These are phyloP conservation scores for Salix suchowensis DNA, from an alignment of 345 rosid species.

Conservation along the genomic window DNA sequence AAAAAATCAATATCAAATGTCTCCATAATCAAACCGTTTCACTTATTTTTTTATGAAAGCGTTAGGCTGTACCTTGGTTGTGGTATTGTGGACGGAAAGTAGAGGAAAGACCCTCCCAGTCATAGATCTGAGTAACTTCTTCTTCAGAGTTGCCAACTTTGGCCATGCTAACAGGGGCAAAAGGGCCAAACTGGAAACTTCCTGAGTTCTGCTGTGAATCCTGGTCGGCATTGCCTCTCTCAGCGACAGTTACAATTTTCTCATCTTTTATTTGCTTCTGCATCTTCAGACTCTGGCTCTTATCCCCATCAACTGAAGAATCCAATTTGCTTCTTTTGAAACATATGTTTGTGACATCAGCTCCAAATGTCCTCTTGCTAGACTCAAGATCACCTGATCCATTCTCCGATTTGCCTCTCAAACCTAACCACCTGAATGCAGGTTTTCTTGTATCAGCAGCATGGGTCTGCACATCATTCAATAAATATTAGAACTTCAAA, in stretches of 20 bases:
- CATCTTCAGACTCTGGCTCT: constrained; percentile 26
- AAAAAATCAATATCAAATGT: no score
- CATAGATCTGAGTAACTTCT: constrained; percentile 7
- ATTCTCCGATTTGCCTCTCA: constrained; percentile 7
- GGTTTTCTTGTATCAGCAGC: constrained; percentile 27
- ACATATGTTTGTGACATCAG: constrained; percentile 25
- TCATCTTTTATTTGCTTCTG: constrained; percentile 22
- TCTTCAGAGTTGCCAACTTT: constrained; percentile 11
- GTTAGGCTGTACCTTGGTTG: constrained; percentile 23
- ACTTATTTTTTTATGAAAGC: background rate
- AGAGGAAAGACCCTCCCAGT: constrained; percentile 25
- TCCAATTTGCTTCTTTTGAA: constrained; percentile 20
- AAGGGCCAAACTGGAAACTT: constrained; percentile 29
- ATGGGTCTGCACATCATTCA: constrained; percentile 25
- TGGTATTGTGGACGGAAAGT: constrained; percentile 27
- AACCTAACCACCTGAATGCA: constrained; percentile 32
- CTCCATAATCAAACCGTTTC: background rate
- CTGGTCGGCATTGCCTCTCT: constrained; percentile 4
- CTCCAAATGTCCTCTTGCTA: constrained; percentile 29
- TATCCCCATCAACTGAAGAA: constrained; percentile 1
- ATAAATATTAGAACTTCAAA: constrained; percentile 5
- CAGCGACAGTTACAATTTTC: background rate
- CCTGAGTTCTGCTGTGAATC: constrained; percentile 15
- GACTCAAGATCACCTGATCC: background rate
- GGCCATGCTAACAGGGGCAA: constrained; percentile 15